Percentiles rank a stretch among this genome's conserved stretches.
phyloP scores from a whole-genome alignment of 2,329 filamentous ascomycete species.

The Ilyonectria mors-panacis region DNA sequence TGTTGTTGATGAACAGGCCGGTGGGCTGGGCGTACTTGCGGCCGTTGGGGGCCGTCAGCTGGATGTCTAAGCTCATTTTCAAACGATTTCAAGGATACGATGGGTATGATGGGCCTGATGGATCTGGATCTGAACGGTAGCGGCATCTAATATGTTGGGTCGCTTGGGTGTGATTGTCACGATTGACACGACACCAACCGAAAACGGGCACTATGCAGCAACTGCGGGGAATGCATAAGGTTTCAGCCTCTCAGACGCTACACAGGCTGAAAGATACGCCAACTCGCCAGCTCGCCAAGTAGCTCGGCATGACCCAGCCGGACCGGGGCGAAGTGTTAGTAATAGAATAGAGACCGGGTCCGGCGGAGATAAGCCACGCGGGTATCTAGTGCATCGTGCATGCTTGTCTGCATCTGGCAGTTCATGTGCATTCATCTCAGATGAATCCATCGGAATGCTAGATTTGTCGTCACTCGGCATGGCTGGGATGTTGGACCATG shows the following conservation, averaged over 20 bases:
- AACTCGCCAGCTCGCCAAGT: slow-evolving; percentile 3
- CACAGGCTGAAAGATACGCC: slow-evolving; percentile 17
- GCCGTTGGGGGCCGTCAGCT: slow-evolving; percentile 69
- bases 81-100: neutral
- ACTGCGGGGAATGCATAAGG: slow-evolving; percentile 26
- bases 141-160: slow-evolving; percentile 23
- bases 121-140: slow-evolving; percentile 8
- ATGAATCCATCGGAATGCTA: slow-evolving; percentile 9
- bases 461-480: slow-evolving; percentile 6
- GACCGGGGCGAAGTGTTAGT: slow-evolving; percentile 21
- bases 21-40: slow-evolving; percentile 76
- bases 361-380: slow-evolving; percentile 24
- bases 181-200: slow-evolving; percentile 25
- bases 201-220: slow-evolving; percentile 29
- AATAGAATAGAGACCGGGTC: slow-evolving; percentile 18
- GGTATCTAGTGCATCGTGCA: slow-evolving; percentile 17
- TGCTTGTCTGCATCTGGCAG: slow-evolving; percentile 32
- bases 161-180: neutral
- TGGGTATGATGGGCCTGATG: neutral
- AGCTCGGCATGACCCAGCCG: slow-evolving; percentile 7
- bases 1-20: slow-evolving; percentile 84
- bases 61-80: slow-evolving; percentile 42
- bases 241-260: slow-evolving; percentile 16
- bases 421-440: slow-evolving; percentile 25
- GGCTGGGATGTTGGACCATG: neutral